Percentiles rank a stretch among this genome's conserved stretches.
Conservation (phyloP, 148 eudicot species). For the Spergularia marina region DNA sequence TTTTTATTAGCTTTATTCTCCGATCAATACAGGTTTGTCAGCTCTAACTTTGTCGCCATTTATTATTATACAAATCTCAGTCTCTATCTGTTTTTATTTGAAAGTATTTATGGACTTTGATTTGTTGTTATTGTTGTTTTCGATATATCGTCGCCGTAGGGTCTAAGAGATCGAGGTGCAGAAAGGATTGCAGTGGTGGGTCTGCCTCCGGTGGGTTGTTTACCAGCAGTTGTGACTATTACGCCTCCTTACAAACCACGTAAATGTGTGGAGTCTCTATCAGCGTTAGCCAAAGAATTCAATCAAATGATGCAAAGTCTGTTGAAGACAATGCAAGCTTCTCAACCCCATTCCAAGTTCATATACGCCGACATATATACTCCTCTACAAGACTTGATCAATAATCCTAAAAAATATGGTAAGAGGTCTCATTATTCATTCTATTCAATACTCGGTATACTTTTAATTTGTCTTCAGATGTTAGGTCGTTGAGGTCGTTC, state of each 20-base stretch:
- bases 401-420: conserved; percentile 37
- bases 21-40: too few relatives aligned
- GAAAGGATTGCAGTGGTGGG: conserved; percentile 43
- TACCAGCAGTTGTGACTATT: conserved; percentile 52
- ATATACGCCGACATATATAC: conserved; percentile 33
- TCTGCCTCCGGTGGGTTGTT: conserved; percentile 63
- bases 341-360: conserved; percentile 8
- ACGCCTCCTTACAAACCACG: conserved; percentile 29
- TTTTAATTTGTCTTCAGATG: too few relatives aligned
- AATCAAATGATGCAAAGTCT: conserved; percentile 37
- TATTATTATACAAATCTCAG: too few relatives aligned
- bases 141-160: conserved; percentile 23
- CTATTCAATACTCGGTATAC: too few relatives aligned
- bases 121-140: not conserved
- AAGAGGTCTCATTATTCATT: not conserved
- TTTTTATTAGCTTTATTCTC: too few relatives aligned
- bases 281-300: conserved; percentile 43
- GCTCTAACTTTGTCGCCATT: too few relatives aligned
- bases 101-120: not conserved
- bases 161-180: conserved; percentile 44
- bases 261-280: conserved; percentile 45
- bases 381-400: conserved; percentile 30
- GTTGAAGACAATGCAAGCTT: conserved; percentile 32
- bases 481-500: too few relatives aligned
- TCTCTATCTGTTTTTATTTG: too few relatives aligned